Evolutionary conservation across 305 asterid genomes (phyloP).

Genomic region (Euphrasia arctica): DNA sequence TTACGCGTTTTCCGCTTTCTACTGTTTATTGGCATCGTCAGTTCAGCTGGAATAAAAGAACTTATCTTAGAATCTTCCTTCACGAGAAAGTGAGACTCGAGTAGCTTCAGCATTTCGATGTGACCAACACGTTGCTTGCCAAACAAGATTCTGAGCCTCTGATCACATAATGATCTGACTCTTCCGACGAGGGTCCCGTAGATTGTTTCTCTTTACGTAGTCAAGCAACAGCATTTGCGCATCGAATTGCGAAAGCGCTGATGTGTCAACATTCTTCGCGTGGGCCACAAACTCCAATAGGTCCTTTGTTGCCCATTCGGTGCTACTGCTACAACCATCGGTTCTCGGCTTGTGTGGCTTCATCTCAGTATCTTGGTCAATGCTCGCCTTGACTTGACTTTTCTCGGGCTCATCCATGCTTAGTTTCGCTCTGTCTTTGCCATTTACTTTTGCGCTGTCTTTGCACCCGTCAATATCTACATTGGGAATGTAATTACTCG

Average conservation of each 20-base stretch:
- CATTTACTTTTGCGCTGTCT: too few species aligned
- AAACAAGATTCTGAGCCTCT: constrained; percentile 68
- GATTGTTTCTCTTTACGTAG: constrained; percentile 74
- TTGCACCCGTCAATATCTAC: constrained; percentile 30
- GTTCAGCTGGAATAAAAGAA: constrained; percentile 28
- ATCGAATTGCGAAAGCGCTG: constrained; percentile 59
- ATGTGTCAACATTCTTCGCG: constrained; percentile 70
- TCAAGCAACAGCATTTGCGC: constrained; percentile 67
- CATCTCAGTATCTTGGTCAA: too few species aligned
- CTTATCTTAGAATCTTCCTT: constrained; percentile 46
- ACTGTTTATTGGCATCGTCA: constrained; percentile 31
- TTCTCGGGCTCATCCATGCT: constrained; percentile 17
- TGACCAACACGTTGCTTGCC: constrained; percentile 88
- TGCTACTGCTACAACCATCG: constrained; percentile 1
- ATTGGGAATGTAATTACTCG: constrained; percentile 25
- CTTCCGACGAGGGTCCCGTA: constrained; percentile 77
- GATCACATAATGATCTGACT: constrained; percentile 83
- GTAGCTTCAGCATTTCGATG: constrained; percentile 92
- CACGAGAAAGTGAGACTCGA: constrained; percentile 68
- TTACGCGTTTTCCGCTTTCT: constrained; percentile 60
- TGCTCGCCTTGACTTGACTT: constrained; percentile 22
- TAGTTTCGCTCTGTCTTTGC: constrained; percentile 21
- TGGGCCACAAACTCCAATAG: constrained; percentile 74
- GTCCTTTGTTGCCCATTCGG: constrained; percentile 47
- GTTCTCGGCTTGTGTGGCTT: constrained; percentile 25